Evolutionary conservation across 306 rosid genomes (phyloP).

Genomic region (Ziziphus jujuba): DNA sequence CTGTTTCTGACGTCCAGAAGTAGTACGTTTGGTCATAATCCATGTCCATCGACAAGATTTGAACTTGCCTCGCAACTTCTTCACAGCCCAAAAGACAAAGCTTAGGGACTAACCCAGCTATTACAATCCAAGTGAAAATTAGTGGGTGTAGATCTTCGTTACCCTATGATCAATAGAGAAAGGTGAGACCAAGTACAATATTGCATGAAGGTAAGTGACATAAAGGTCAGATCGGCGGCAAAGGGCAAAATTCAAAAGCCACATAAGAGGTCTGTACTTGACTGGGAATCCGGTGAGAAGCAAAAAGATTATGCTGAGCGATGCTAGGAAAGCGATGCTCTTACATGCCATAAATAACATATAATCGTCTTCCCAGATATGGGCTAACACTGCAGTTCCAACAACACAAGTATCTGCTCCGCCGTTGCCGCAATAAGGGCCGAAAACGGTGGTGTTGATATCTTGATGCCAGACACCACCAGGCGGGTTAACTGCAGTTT

Average conservation of each 20-base stretch:
- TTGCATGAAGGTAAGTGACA: not conserved
- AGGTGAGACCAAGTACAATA: not conserved
- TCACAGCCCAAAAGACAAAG: no score
- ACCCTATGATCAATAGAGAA: no score
- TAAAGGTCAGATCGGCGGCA: not conserved
- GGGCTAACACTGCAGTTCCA: not conserved
- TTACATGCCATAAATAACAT: not conserved
- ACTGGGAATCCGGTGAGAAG: conserved; percentile 21
- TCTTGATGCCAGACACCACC: no score
- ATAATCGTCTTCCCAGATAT: not conserved
- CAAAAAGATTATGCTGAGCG: not conserved
- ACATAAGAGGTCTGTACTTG: not conserved
- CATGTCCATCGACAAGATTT: no score
- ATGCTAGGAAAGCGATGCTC: not conserved
- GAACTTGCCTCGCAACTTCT: no score
- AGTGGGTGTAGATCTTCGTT: no score
- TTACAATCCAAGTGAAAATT: no score
- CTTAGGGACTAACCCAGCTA: no score
- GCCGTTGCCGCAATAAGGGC: conserved; percentile 16
- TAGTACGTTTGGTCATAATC: no score
- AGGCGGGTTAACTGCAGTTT: no score
- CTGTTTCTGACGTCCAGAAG: no score
- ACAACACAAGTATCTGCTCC: no score
- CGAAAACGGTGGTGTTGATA: conserved; percentile 9
- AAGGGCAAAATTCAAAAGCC: conserved; percentile 7